Evolutionary conservation across 768 basidiomycete species (phyloP).

Genomic region (Mycena vulgaris): DNA sequence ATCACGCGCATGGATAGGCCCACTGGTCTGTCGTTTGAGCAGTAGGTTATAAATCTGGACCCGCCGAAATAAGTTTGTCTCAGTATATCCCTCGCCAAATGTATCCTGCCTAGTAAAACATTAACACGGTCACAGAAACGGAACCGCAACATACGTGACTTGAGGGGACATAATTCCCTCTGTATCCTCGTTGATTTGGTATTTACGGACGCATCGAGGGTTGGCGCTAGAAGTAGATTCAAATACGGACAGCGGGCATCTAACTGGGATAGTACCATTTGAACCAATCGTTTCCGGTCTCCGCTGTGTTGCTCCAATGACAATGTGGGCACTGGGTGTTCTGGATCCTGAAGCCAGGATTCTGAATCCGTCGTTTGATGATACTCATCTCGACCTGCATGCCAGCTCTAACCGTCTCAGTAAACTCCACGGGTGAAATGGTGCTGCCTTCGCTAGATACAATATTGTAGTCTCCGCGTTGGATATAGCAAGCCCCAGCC

Average conservation of each 20-base stretch:
- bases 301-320: background rate
- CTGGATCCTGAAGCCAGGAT: background rate
- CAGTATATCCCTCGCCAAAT: no score
- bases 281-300: background rate
- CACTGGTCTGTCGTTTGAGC: no score
- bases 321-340: background rate
- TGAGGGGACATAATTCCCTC: background rate
- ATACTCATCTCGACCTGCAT: conserved; percentile 11
- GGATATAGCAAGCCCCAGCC: background rate
- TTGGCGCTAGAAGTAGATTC: background rate
- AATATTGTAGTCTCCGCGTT: background rate
- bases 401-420: background rate
- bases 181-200: background rate
- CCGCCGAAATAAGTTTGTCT: no score
- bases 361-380: background rate
- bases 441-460: background rate
- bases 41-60: no score
- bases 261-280: background rate
- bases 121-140: no score
- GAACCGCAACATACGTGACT: background rate
- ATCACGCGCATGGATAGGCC: no score
- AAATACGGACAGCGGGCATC: background rate
- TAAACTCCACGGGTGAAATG: background rate
- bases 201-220: background rate
- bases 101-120: no score